A percentile compares a stretch with the other conserved stretches of the same genome.
These are phyloP conservation scores for Arthrobotrys sphaeroides DNA, from an alignment of 2,329 filamentous ascomycete species.

Conservation along the genomic window DNA sequence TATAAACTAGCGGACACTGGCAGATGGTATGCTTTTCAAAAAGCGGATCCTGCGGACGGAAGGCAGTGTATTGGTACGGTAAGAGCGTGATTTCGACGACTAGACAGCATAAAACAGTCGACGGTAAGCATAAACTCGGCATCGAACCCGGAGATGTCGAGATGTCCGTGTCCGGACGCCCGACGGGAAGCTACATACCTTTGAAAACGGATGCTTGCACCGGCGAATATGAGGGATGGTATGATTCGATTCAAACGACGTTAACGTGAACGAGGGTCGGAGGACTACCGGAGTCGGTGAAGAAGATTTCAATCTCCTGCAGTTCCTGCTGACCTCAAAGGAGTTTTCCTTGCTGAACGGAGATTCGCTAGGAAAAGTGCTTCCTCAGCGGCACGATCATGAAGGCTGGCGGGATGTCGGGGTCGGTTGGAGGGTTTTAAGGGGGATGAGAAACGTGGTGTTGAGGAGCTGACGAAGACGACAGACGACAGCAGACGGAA, in stretches of 20 bases:
- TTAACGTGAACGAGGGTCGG: conserved; percentile 57
- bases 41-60: conserved; percentile 25
- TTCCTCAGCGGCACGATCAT: conserved; percentile 42
- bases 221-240: conserved; percentile 29
- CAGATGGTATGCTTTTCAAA: conserved; percentile 26
- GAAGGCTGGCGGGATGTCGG: conserved; percentile 40
- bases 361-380: conserved; percentile 53
- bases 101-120: neutral
- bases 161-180: neutral
- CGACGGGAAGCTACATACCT: conserved; percentile 47
- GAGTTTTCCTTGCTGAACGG: conserved; percentile 63
- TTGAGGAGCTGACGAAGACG: conserved; percentile 29
- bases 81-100: conserved; percentile 10
- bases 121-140: neutral
- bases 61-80: neutral
- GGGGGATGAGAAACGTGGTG: conserved; percentile 10
- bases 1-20: conserved; percentile 5
- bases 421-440: conserved; percentile 16
- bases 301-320: conserved; percentile 71
- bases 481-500: conserved; percentile 14
- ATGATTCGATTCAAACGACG: conserved; percentile 48
- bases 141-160: neutral
- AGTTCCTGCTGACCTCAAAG: conserved; percentile 86
- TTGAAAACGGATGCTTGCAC: conserved; percentile 54
- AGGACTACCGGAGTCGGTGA: conserved; percentile 60